A percentile compares a stretch with the other conserved stretches of the same genome.
Evolutionary conservation across 495 filamentous ascomycete genomes (phyloP).

Genomic region (Neurospora sp.): DNA sequence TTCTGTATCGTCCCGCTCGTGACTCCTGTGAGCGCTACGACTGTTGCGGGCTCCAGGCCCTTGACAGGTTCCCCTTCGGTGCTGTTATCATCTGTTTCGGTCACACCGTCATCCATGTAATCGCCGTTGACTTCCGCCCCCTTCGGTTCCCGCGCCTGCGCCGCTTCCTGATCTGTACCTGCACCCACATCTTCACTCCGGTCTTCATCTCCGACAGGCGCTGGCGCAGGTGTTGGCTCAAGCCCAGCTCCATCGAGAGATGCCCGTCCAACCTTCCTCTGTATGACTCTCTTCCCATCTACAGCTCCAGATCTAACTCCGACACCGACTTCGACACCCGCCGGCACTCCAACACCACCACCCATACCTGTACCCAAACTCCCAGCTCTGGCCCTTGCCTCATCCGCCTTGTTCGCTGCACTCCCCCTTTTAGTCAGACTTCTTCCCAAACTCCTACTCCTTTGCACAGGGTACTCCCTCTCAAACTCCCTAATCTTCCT

Average conservation of each 20-base stretch:
- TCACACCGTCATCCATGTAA: not conserved
- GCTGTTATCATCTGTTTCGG: not conserved
- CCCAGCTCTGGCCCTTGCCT: not conserved
- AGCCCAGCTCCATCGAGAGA: not conserved
- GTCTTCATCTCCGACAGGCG: not conserved
- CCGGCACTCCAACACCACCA: not conserved
- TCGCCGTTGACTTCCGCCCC: not conserved
- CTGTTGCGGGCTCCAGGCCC: slow-evolving; percentile 3
- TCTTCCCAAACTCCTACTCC: not conserved
- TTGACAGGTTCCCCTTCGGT: not conserved
- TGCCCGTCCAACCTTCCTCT: not conserved
- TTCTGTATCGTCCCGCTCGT: slow-evolving; percentile 52
- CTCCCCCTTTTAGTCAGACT: not conserved
- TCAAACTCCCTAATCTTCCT: slow-evolving; percentile 53
- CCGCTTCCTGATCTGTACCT: not conserved
- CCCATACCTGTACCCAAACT: not conserved
- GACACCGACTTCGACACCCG: not conserved
- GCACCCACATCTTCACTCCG: not conserved
- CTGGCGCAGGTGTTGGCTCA: not conserved
- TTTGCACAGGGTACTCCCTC: slow-evolving; percentile 1
- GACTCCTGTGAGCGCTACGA: slow-evolving; percentile 65
- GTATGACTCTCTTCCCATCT: not conserved
- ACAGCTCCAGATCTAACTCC: not conserved
- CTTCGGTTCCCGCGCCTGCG: not conserved
- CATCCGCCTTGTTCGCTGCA: not conserved